Base-by-base conservation (phyloP, 148 eudicot genomes). In the Pharnaceum exiguum region DNA sequence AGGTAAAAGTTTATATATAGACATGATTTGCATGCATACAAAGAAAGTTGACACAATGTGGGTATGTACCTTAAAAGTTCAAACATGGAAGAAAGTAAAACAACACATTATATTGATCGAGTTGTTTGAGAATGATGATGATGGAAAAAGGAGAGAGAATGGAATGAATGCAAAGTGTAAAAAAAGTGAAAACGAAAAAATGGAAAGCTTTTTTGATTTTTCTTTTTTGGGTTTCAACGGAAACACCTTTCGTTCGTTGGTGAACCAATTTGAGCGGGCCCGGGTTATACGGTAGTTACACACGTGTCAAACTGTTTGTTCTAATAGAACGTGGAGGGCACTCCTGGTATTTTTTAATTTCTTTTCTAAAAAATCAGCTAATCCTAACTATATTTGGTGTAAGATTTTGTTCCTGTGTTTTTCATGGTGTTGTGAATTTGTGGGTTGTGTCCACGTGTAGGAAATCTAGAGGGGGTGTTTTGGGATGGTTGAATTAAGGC, bases 161-260 rank as follows among this genome's bases (percentile, higher is more conserved):
- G 74, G 46, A 18, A 19, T 29, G 23, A 33, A 23, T 16, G 1
- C 51, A 51, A 44, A 49, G 49, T 52, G 48, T n/a, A 71, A 46
- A 51, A 38, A 70, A 69, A 57, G 46, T 44, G 57, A 36, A 57
- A 60, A 17, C 46, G 28, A 45, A 46, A 23, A 49, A 52, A 38
- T n/a, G 28, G 39, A 47, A 63, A 30, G 5, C 18, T 6, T 73
- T 39, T 55, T 63, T 59, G 36, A 51, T 47, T 68, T 44, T 50
- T 66, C n/a, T n/a, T n/a, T n/a, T n/a, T n/a, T n/a, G n/a, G 45
- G 25, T 35, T 65, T 68, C 63, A 79, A 69, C 73, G 81, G 77
- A 71, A 76, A 65, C 62, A 36, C 66, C n/a, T n/a, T n/a, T n/a
- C n/a, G n/a, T n/a, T n/a, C 76, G 82, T 65, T 70, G 77, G 79